Conservation (phyloP, 2,329 filamentous ascomycete genomes). For the Colletotrichum spaethianum region DNA sequence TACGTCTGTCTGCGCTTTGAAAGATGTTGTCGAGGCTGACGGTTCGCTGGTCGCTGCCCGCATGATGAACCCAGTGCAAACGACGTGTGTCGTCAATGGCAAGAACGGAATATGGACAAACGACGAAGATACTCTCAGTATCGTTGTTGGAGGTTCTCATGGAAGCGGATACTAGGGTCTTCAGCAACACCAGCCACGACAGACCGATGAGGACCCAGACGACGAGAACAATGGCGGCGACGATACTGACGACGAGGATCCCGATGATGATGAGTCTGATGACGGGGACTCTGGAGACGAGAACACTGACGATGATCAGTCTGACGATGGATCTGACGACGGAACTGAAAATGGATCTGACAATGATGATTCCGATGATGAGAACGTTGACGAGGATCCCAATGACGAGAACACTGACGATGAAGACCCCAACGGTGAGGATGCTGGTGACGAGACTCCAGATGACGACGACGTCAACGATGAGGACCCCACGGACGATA, state of each 20-base stretch:
- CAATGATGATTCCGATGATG: neutral
- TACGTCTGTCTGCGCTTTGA: slow-evolving; percentile 20
- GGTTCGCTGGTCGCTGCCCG: slow-evolving; percentile 11
- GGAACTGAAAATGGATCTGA: neutral
- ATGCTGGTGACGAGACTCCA: neutral
- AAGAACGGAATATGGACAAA: slow-evolving; percentile 23
- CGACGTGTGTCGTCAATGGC: slow-evolving; percentile 30
- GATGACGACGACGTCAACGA: neutral
- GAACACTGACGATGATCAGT: neutral
- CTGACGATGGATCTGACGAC: neutral
- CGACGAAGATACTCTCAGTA: neutral
- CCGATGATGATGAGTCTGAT: neutral
- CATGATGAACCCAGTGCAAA: slow-evolving; percentile 34
- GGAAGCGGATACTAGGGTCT: neutral
- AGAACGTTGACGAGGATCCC: neutral
- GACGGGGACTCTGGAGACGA: neutral
- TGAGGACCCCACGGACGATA: neutral
- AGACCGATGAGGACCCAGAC: neutral
- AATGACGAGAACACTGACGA: neutral
- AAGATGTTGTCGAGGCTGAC: neutral
- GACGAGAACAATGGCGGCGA: neutral
- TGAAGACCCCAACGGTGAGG: neutral
- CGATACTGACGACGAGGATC: neutral
- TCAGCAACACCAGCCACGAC: neutral
- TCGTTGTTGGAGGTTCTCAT: neutral